These are phyloP conservation scores for Metschnikowia colocasiae DNA, from an alignment of 805 yeast species.

Conservation along the genomic window DNA sequence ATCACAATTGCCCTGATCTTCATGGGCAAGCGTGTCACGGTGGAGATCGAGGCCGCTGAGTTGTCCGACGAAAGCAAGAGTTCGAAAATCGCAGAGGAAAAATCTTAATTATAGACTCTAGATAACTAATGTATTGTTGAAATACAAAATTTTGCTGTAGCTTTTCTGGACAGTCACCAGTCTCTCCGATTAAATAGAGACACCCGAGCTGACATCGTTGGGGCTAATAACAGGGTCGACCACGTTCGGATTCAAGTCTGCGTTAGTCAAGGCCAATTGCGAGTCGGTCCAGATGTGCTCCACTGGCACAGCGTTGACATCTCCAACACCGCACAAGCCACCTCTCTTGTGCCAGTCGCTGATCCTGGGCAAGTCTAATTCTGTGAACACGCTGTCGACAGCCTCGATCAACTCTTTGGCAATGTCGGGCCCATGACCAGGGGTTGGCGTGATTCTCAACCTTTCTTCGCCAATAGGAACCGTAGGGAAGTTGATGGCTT, in stretches of 20 bases:
- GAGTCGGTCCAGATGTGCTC: slow-evolving; percentile 85
- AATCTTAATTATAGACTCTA: background rate
- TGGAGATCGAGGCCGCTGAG: slow-evolving; percentile 1
- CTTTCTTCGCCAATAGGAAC: slow-evolving; percentile 95
- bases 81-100: background rate
- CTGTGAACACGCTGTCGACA: slow-evolving; percentile 74
- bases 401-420: slow-evolving; percentile 75
- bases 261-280: slow-evolving; percentile 62
- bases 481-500: slow-evolving; percentile 97
- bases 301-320: slow-evolving; percentile 38
- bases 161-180: background rate
- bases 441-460: slow-evolving; percentile 97
- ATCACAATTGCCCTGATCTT: background rate
- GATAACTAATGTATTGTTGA: background rate
- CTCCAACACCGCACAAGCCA: slow-evolving; percentile 91
- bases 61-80: slow-evolving; percentile 2
- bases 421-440: slow-evolving; percentile 81
- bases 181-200: slow-evolving; percentile 15
- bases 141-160: background rate
- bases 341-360: slow-evolving; percentile 75
- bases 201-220: slow-evolving; percentile 71
- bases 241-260: slow-evolving; percentile 65
- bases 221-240: slow-evolving; percentile 58
- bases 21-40: background rate
- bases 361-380: slow-evolving; percentile 69